These are phyloP conservation scores for Sporothrix luriei DNA, from an alignment of 2,329 filamentous ascomycete genomes.

Conservation along the genomic window DNA sequence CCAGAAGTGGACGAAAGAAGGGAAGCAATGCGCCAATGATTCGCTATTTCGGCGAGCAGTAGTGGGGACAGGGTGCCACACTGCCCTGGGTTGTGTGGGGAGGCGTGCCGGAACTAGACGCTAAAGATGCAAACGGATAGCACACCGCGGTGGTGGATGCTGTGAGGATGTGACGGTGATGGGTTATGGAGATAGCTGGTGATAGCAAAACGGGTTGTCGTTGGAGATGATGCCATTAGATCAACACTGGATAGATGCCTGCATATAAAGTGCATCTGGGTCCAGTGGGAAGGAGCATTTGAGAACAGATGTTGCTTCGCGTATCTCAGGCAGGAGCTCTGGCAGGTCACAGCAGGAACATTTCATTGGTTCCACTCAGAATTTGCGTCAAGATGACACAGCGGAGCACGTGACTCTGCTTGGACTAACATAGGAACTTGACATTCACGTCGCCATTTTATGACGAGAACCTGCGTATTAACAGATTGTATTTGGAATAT, in stretches of 20 bases:
- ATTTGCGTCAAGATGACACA: slow-evolving; percentile 6
- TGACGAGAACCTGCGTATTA: too few relatives aligned
- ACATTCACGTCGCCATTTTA: too few relatives aligned
- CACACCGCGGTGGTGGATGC: not conserved
- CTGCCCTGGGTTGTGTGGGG: slow-evolving; percentile 2
- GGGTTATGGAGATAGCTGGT: not conserved
- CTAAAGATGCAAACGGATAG: slow-evolving; percentile 12
- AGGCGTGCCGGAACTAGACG: not conserved
- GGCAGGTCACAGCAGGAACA: not conserved
- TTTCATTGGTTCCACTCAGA: slow-evolving; percentile 1
- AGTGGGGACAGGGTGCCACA: not conserved
- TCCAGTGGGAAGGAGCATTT: not conserved
- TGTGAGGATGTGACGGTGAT: not conserved
- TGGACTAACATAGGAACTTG: not conserved
- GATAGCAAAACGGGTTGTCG: not conserved
- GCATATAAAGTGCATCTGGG: not conserved
- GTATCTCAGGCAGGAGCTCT: slow-evolving; percentile 4
- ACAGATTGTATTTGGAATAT: too few relatives aligned
- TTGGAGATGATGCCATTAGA: not conserved
- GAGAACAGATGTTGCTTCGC: slow-evolving; percentile 12
- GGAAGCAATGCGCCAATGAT: slow-evolving; percentile 2
- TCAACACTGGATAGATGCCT: not conserved
- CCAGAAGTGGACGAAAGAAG: not conserved
- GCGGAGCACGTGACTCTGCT: not conserved
- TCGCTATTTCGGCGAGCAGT: slow-evolving; percentile 7